A percentile compares a stretch with the other conserved stretches of the same genome.
These are phyloP conservation scores for Colletotrichum scovillei DNA, from an alignment of 2,329 filamentous ascomycete species.

Conservation along the genomic window DNA sequence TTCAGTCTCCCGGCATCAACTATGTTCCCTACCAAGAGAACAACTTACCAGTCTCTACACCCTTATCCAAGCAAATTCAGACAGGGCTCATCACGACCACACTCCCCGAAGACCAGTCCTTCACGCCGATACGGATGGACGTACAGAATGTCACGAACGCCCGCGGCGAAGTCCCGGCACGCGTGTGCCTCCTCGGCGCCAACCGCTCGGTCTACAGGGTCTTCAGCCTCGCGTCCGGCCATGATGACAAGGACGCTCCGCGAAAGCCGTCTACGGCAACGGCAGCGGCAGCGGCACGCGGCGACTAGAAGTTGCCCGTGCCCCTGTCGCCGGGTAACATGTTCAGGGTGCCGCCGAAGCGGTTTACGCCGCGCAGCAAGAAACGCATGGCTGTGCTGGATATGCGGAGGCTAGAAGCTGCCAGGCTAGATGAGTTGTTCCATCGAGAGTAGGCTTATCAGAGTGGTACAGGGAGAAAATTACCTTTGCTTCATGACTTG, in stretches of 20 bases:
- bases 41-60: constrained; percentile 15
- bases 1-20: constrained; percentile 48
- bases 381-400: constrained; percentile 19
- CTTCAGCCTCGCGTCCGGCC: constrained; percentile 49
- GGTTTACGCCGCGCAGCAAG: constrained; percentile 32
- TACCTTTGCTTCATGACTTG: not conserved
- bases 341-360: constrained; percentile 30
- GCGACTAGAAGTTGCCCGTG: constrained; percentile 28
- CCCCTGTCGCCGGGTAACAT: constrained; percentile 29
- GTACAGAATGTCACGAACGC: constrained; percentile 56
- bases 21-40: constrained; percentile 50
- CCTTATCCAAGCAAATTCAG: not conserved
- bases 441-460: not conserved
- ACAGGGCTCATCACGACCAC: not conserved
- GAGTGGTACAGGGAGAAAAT: not conserved
- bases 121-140: constrained; percentile 62
- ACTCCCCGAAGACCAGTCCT: constrained; percentile 43
- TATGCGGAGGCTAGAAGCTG: not conserved
- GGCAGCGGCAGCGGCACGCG: not conserved
- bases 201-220: constrained; percentile 61
- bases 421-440: constrained; percentile 23
- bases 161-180: constrained; percentile 59
- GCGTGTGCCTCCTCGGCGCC: constrained; percentile 62
- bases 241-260: not conserved
- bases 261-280: not conserved